Percentiles rank a stretch among this genome's conserved stretches.
These are phyloP conservation scores for Quercus tomentella DNA, from an alignment of 331 rosid species.

Conservation along the genomic window DNA sequence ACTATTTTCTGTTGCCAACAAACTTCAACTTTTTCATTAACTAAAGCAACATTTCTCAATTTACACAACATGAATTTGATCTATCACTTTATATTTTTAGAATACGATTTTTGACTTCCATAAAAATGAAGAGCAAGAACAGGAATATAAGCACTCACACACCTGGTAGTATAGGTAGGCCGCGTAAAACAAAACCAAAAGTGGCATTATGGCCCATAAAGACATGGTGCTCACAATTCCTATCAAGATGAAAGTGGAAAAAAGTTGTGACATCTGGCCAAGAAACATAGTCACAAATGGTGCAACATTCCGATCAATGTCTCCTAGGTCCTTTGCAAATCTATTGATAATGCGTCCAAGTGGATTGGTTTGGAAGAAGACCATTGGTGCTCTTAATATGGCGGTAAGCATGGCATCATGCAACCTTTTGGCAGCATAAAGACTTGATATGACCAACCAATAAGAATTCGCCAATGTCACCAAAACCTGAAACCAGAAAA, in stretches of 20 bases:
- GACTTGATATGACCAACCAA: constrained; percentile 81
- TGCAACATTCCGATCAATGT: constrained; percentile 92
- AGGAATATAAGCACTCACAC: not conserved
- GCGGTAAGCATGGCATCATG: constrained; percentile 82
- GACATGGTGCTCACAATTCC: constrained; percentile 71
- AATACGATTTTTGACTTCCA: not conserved
- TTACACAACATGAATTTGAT: not conserved
- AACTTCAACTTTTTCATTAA: not conserved
- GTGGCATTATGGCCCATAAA: constrained; percentile 95
- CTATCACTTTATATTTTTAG: not conserved
- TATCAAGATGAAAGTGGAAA: constrained; percentile 52
- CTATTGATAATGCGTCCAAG: constrained; percentile 90
- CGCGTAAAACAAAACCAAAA: constrained; percentile 71
- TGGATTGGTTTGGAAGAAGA: constrained; percentile 93
- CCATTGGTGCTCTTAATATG: constrained; percentile 76
- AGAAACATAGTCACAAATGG: constrained; percentile 72
- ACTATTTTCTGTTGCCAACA: not conserved
- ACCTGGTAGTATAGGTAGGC: constrained; percentile 86
- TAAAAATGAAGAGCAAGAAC: not conserved
- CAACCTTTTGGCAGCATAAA: constrained; percentile 82
- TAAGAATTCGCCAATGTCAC: constrained; percentile 71
- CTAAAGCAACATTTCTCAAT: not conserved
- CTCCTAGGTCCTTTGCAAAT: constrained; percentile 97
- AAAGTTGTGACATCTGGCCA: constrained; percentile 70
- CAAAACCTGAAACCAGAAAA: constrained; percentile 44